phyloP scores from a whole-genome alignment of 768 basidiomycete species.

The Cystofilobasidium capitatum region DNA sequence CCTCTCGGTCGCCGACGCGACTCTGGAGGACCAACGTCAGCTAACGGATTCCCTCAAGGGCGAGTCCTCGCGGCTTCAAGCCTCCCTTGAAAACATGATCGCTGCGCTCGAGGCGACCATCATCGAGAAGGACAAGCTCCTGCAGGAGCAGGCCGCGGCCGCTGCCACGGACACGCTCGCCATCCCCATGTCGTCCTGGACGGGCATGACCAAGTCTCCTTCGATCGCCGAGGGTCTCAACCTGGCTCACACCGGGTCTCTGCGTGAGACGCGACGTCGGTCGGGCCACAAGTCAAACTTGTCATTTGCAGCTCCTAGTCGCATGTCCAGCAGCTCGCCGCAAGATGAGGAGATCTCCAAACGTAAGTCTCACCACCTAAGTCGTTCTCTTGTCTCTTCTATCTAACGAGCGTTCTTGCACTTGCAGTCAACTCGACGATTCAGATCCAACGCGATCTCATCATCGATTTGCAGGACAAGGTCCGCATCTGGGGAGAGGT shows the following conservation, averaged over 20 bases:
- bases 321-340: background rate
- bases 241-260: slow-evolving; percentile 1
- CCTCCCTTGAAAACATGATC: background rate
- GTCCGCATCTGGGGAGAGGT: slow-evolving; percentile 10
- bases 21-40: background rate
- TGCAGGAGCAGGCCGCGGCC: background rate
- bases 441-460: slow-evolving; percentile 3
- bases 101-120: background rate
- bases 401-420: background rate
- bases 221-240: slow-evolving; percentile 23
- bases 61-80: background rate
- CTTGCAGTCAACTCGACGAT: slow-evolving; percentile 15
- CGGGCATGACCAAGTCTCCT: slow-evolving; percentile 10
- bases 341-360: slow-evolving; percentile 8
- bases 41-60: background rate
- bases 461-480: background rate
- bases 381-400: background rate
- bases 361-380: background rate
- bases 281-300: background rate
- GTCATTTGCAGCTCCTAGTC: background rate
- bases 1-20: background rate
- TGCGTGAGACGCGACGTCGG: background rate
- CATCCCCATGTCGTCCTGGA: background rate
- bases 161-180: background rate
- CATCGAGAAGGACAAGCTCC: background rate